Percentiles rank a stretch among this genome's conserved stretches.
phyloP scores from a whole-genome alignment of 805 yeast species.

The Saccharomycodes ludwigii region DNA sequence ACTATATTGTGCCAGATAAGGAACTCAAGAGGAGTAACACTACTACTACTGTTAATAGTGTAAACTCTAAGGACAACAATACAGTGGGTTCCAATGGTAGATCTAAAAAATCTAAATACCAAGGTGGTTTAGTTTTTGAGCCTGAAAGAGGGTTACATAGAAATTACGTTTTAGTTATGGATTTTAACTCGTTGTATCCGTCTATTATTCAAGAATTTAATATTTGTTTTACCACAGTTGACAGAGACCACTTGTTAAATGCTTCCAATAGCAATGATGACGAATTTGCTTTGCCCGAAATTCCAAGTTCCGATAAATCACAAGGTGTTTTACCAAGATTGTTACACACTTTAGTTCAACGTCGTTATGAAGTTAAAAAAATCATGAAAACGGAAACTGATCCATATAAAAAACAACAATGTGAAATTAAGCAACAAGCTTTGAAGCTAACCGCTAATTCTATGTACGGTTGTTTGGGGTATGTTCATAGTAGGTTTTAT shows the following conservation, averaged over 20 bases:
- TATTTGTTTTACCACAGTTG: conserved; percentile 93
- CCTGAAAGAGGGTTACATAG: conserved; percentile 93
- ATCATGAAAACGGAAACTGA: conserved; percentile 65
- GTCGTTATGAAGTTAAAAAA: conserved; percentile 89
- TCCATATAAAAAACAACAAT: conserved; percentile 59
- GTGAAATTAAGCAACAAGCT: conserved; percentile 93
- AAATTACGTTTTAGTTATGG: conserved; percentile 86
- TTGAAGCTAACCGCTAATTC: conserved; percentile 94
- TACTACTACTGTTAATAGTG: conserved; percentile 23
- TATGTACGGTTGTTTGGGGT: conserved; percentile 99
- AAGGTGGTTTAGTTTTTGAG: conserved; percentile 93
- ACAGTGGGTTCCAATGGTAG: conserved; percentile 33
- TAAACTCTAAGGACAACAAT: no score
- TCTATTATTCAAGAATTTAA: conserved; percentile 94
- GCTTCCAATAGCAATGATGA: conserved; percentile 19
- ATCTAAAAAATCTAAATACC: conserved; percentile 61
- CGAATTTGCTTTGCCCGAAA: conserved; percentile 40
- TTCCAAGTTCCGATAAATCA: conserved; percentile 44
- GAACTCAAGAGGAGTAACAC: conserved; percentile 29
- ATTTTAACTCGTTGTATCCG: conserved; percentile 94
- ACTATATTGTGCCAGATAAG: conserved; percentile 82
- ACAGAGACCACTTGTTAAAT: conserved; percentile 32
- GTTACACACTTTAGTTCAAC: conserved; percentile 68
- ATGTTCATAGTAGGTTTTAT: conserved; percentile 79
- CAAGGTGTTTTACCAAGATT: conserved; percentile 84